Percentiles rank a stretch among this genome's conserved stretches.
phyloP scores from a whole-genome alignment of 2,329 filamentous ascomycete genomes.

The Pestalotiopsis sp. region DNA sequence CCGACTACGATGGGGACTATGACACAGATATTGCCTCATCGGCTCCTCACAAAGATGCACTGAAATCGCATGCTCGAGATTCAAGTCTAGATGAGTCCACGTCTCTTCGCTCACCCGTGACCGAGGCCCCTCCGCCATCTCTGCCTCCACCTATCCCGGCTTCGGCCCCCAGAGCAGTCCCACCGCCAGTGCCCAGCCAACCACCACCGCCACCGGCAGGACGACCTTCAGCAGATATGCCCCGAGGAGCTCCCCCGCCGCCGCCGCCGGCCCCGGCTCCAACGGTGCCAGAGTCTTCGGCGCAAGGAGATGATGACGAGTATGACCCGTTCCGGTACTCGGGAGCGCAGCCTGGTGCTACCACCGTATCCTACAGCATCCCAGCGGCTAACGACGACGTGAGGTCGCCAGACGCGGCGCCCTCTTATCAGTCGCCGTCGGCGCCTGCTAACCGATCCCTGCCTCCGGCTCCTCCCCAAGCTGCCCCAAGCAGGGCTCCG shows the following conservation, averaged over 20 bases:
- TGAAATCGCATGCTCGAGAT: slow-evolving; percentile 80
- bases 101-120: slow-evolving; percentile 58
- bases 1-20: slow-evolving; percentile 96
- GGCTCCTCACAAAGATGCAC: slow-evolving; percentile 88
- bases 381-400: slow-evolving; percentile 48
- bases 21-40: slow-evolving; percentile 97
- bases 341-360: slow-evolving; percentile 31
- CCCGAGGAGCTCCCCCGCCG: slow-evolving; percentile 66
- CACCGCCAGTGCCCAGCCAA: slow-evolving; percentile 68
- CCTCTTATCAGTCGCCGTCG: slow-evolving; percentile 45
- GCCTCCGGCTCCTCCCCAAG: slow-evolving; percentile 36
- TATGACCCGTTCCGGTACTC: slow-evolving; percentile 70
- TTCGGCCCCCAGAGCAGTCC: slow-evolving; percentile 59
- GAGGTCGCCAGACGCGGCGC: slow-evolving; percentile 51
- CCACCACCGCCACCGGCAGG: slow-evolving; percentile 47
- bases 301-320: slow-evolving; percentile 58
- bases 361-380: slow-evolving; percentile 34
- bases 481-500: slow-evolving; percentile 37
- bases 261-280: slow-evolving; percentile 42
- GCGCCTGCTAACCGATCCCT: slow-evolving; percentile 50
- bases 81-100: slow-evolving; percentile 74
- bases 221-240: slow-evolving; percentile 70
- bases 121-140: slow-evolving; percentile 44
- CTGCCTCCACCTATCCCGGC: slow-evolving; percentile 60
- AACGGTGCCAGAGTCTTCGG: slow-evolving; percentile 9